Conservation (phyloP, 169 alveolate genomes). For the Plasmodium vinckei region DNA sequence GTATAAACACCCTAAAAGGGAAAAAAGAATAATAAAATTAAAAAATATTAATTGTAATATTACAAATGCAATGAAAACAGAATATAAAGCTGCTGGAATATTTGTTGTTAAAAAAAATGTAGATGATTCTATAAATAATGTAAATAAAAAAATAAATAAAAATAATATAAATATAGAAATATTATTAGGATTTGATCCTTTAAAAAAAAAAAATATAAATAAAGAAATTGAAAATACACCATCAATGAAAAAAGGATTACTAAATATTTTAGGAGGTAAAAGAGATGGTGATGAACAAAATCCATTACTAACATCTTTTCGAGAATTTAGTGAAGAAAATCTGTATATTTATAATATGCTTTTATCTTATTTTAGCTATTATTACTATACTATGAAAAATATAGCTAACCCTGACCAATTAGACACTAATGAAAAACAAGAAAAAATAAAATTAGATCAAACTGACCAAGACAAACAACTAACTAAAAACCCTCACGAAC, state of each 20-base stretch:
- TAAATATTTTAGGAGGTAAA: constrained; percentile 43
- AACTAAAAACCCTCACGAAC: background rate
- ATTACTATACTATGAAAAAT: constrained; percentile 23
- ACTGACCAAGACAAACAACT: background rate
- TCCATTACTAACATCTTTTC: constrained; percentile 42
- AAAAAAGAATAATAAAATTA: background rate
- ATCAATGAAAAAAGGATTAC: constrained; percentile 13
- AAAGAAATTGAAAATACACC: background rate
- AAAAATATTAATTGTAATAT: background rate
- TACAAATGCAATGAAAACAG: background rate
- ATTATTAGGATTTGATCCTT: constrained; percentile 48
- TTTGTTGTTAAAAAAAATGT: constrained; percentile 10
- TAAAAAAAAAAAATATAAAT: constrained; percentile 9
- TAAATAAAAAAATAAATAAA: constrained; percentile 9
- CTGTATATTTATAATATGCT: constrained; percentile 37
- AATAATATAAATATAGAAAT: constrained; percentile 23
- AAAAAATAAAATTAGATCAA: background rate
- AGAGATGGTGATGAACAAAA: constrained; percentile 1
- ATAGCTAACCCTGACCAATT: background rate
- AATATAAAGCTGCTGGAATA: constrained; percentile 50
- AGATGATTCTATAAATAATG: constrained; percentile 1
- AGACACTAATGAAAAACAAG: background rate
- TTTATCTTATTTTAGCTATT: constrained; percentile 32
- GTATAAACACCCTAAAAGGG: too few species aligned
- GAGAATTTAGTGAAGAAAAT: constrained; percentile 66